Percentiles rank a stretch among this genome's conserved stretches.
Evolutionary conservation across 495 filamentous ascomycete genomes (phyloP).

Genomic region (Neurospora sp.): DNA sequence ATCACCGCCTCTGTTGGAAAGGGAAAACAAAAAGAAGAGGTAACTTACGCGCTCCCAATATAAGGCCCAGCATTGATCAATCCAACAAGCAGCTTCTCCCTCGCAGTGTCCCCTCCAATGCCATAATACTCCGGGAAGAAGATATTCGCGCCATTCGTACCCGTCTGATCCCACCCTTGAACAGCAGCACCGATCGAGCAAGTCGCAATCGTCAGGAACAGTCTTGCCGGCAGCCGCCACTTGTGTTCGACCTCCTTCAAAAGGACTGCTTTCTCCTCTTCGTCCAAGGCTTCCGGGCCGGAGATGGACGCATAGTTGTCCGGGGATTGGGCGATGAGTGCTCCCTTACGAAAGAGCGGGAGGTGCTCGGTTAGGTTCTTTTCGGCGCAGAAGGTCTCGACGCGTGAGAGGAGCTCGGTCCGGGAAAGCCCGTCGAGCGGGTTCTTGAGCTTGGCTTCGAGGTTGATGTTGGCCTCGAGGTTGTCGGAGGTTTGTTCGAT

Average conservation of each 20-base stretch:
- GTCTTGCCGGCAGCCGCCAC: constrained; percentile 52
- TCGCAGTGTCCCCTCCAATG: constrained; percentile 35
- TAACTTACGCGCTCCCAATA: constrained; percentile 29
- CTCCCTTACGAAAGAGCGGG: constrained; percentile 46
- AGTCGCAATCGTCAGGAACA: constrained; percentile 54
- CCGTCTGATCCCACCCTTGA: constrained; percentile 65
- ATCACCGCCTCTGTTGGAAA: no score
- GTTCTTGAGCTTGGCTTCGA: constrained; percentile 43
- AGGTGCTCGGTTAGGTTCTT: constrained; percentile 41
- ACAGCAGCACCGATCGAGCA: constrained; percentile 69
- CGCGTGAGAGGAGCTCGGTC: constrained; percentile 41
- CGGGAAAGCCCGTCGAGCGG: constrained; percentile 47
- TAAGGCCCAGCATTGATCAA: constrained; percentile 44
- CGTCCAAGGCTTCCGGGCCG: constrained; percentile 40
- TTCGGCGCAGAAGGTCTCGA: constrained; percentile 44
- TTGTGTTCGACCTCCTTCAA: constrained; percentile 47
- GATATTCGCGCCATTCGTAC: constrained; percentile 67
- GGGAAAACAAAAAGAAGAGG: not conserved
- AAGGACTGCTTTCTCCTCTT: constrained; percentile 44
- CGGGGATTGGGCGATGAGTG: constrained; percentile 57
- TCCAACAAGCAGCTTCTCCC: constrained; percentile 40
- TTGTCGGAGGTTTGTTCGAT: constrained; percentile 24
- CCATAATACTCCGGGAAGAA: constrained; percentile 44
- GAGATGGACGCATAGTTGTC: constrained; percentile 38
- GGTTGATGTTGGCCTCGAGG: constrained; percentile 35